Base-by-base conservation (phyloP, 257 asterid genomes). In the Rauvolfia tetraphylla region DNA sequence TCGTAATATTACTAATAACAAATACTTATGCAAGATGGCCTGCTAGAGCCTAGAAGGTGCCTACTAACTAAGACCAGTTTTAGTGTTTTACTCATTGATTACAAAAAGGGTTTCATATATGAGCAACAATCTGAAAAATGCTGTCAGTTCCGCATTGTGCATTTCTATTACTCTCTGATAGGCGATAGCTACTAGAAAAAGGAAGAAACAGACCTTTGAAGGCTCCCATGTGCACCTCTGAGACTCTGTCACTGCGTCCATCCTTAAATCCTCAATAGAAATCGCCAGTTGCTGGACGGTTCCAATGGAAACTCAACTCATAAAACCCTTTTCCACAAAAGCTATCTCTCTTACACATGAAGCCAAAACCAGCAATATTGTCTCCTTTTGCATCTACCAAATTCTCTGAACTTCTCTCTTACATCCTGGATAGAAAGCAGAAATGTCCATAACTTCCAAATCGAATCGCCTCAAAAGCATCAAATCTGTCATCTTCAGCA, bases 321-420 rank as follows among this genome's bases (percentile, higher is more conserved):
- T 73, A 71, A 79, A 82, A 61, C 85, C 85, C 74, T 75, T 65
- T 76, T 80, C 77, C 74, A 65, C 41, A 59, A 68, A 48, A n/a
- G 13, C 49, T 49, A 73, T 34, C 54, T 46, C 72, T 34, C 25
- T 29, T 70, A 33, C 70, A 63, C 75, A 41, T 46, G 5, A 57
- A 56, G 29, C 15, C n/a, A 27, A 71, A 77, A 22, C 41, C 12
- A 29, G 56, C 79, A 48, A 69, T 33, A 71, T 41, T 12, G 59
- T 48, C 53, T 69, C 68, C 31, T 41, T 9, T 44, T 57, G 80
- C 22, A 71, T 39, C 46, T 70, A 56, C 83, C 59, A 69, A 75
- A 79, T 44, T 75, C 79, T 74, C 72, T 56, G 20, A 39, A 34
- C 65, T 48, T 49, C 74, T 75, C 78, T 46, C 71, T 72, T 38